A percentile compares a stretch with the other conserved stretches of the same genome.
These are phyloP conservation scores for Aspergillus neoniger DNA, from an alignment of 2,329 filamentous ascomycete species.

Conservation along the genomic window DNA sequence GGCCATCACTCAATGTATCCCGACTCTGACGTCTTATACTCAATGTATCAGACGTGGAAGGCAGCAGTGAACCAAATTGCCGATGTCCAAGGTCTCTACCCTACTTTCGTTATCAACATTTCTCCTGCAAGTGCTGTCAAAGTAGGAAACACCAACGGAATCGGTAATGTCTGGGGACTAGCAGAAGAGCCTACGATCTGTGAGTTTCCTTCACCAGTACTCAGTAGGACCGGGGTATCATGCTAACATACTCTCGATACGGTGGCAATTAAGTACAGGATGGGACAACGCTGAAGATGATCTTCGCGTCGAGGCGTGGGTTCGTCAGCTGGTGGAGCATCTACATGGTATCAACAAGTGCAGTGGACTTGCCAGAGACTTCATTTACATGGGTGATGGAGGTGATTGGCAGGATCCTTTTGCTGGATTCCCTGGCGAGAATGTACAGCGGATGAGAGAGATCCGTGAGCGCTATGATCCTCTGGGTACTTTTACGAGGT, in stretches of 20 bases:
- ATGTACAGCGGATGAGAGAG: constrained; percentile 35
- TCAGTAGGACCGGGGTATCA: too few species aligned
- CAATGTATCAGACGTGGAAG: constrained; percentile 41
- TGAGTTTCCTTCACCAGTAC: too few species aligned
- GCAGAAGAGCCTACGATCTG: constrained; percentile 34
- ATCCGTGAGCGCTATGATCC: constrained; percentile 39
- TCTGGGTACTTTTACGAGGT: constrained; percentile 28
- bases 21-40: constrained; percentile 32
- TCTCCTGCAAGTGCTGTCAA: constrained; percentile 28
- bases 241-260: constrained; percentile 20
- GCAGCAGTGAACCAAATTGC: constrained; percentile 33
- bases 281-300: constrained; percentile 42
- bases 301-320: constrained; percentile 38
- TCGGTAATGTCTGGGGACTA: constrained; percentile 45
- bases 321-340: constrained; percentile 29
- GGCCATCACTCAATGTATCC: constrained; percentile 42
- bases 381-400: constrained; percentile 43
- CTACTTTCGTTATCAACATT: constrained; percentile 42
- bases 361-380: constrained; percentile 36
- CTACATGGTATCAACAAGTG: constrained; percentile 35
- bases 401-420: constrained; percentile 43
- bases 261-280: constrained; percentile 43
- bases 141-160: constrained; percentile 37
- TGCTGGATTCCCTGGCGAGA: constrained; percentile 34
- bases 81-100: constrained; percentile 41